Base-by-base conservation (phyloP, 2,329 filamentous ascomycete genomes). In the Neocatenulostroma microsporum region DNA sequence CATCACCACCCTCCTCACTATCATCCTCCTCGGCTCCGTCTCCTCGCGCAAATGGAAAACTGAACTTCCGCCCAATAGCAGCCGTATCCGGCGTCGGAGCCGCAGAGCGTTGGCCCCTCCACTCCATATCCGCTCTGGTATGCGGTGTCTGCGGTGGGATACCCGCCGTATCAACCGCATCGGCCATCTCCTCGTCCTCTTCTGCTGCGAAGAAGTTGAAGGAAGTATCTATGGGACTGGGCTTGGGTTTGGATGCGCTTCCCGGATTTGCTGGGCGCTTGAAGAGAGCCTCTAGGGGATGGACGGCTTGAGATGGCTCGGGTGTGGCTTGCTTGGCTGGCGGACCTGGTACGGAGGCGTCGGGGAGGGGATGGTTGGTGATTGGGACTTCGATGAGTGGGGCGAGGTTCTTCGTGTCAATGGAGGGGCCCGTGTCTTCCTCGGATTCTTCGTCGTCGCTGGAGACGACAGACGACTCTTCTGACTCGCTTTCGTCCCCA, bases 71-170 rank as follows among this genome's bases (percentile, higher is more conserved):
- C 26, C 70, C 78, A 2, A 84, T 78, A 41, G 87, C 78, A 2
- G 86, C 86, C 0, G 91, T 96, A 56, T 98, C 91, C 0, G 91
- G 91, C 0, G 91, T 98, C 0, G 91, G 91, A 2, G 91, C 91
- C 5, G 87, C 87, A 56, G 87, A 95, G 38, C 91, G 75, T n/a
- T 84, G 57, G 34, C 74, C 76, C 44, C 87, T 75, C 63, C 70
- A 77, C 49, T 85, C 80, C 20, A 89, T 68, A 48, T 96, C 89
- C 48, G 80, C 75, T 45, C 80, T 78, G 1, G 84, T 85, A 57
- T 79, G 94, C 0, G 89, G 89, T 0, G 89, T 95, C 61, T 86
- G 77, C 10, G 87, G 88, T 15, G 46, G 41, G 9, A 29, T 14
- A 18, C 12, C 13, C 36, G 37, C 52, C 44, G 34, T 50, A 25